Evolutionary conservation across 2,329 filamentous ascomycete genomes (phyloP).

Genomic region (Chaetomiaceae sp.): DNA sequence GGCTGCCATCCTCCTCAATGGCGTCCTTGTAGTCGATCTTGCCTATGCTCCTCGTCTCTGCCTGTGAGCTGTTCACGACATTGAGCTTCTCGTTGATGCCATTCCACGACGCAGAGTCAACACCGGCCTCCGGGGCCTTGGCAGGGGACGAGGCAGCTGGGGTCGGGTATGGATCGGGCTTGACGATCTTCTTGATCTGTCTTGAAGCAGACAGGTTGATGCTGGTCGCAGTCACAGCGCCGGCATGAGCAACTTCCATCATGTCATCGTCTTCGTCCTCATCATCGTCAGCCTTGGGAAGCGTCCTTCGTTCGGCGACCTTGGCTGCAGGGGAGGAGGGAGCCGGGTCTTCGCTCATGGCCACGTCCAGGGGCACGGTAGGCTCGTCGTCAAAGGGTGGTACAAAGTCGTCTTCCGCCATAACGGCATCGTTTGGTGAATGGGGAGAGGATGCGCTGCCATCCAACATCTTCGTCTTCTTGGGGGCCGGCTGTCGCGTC

Average conservation of each 20-base stretch:
- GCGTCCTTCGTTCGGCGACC: conserved; percentile 64
- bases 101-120: conserved; percentile 85
- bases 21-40: conserved; percentile 80
- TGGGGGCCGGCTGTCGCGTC: conserved; percentile 46
- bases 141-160: conserved; percentile 72
- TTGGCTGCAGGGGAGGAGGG: conserved; percentile 84
- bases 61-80: conserved; percentile 66
- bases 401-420: conserved; percentile 47
- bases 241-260: conserved; percentile 80
- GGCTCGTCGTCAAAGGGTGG: conserved; percentile 57
- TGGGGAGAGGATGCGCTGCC: conserved; percentile 41
- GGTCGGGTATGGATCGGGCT: conserved; percentile 59
- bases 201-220: conserved; percentile 82
- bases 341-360: conserved; percentile 79
- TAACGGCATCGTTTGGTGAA: conserved; percentile 44
- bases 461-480: conserved; percentile 51
- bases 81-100: conserved; percentile 80
- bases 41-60: conserved; percentile 59
- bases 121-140: conserved; percentile 49
- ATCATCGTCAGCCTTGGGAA: conserved; percentile 40
- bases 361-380: conserved; percentile 41
- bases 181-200: conserved; percentile 67
- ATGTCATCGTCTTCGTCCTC: conserved; percentile 74
- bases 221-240: conserved; percentile 59
- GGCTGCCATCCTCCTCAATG: conserved; percentile 86